Evolutionary conservation across 1,284 basidiomycete genomes (phyloP), one percentile per base, ranked within the genome.

Genomic region (Trichosporon asahii): DNA sequence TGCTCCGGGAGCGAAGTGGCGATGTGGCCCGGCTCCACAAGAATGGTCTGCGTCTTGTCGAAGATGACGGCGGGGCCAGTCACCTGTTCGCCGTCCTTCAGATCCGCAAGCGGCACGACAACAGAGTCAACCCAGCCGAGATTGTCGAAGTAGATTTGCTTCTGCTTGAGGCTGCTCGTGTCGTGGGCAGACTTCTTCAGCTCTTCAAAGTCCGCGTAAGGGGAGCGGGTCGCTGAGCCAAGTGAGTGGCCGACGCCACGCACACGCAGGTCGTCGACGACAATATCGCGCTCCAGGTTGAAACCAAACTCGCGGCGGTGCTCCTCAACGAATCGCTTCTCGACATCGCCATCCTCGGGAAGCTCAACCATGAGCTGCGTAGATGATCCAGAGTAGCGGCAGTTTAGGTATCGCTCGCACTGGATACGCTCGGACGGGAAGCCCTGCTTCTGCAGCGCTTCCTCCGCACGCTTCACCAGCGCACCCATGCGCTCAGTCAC

Each of bases 401-500:
- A 75, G 74, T 80, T 81, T 57, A 80, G 72, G 71, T 79, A 81
- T 18, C 68, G 87, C 79, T 97, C 94, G 3, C 90, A 84, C 63
- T 86, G 84, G 63, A 97, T 88, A n/a, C 90, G 87, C 2, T 88
- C 86, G 9, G 85, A 87, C 72, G 89, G 87, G 81, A 97, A 97
- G 1, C 95, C 95, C 82, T 98, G 94, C 25, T 85, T 86, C 68
- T 84, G 79, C 21, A 98, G 86, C 76, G 93, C 91, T 1, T 82
- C 80, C 57, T 84, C 85, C 0, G 94, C 93, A 21, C 88, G 67
- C 8, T 67, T 15, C n/a, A 77, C 76, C 14, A 80, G 71, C 0
- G 66, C 68, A 0, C 65, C 70, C 44, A 78, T 73, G n/a, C 78
- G 75, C 35, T 72, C 70, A 1, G 68, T 29, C 14, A 79, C 72